These are phyloP conservation scores for Wallacemonas sp. DNA, from an alignment of 208 protist genomes.

Conservation along the genomic window DNA sequence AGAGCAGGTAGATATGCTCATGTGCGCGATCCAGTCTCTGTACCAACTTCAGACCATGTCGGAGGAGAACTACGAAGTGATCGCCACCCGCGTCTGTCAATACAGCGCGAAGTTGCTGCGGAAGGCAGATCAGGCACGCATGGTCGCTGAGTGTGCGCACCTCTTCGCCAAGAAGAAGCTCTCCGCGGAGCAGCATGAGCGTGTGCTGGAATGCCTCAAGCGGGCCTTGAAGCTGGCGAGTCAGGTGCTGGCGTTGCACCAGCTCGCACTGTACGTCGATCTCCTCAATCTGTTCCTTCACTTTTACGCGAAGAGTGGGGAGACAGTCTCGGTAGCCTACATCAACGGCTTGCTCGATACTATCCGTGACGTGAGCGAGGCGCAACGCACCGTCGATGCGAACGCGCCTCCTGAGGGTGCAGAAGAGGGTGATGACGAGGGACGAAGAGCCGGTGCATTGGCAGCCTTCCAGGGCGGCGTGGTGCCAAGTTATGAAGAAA, in stretches of 20 bases:
- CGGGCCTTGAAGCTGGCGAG: conserved; percentile 92
- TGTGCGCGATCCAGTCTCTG: conserved; percentile 72
- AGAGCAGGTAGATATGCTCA: conserved; percentile 83
- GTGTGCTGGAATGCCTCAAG: conserved; percentile 93
- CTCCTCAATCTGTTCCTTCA: conserved; percentile 95
- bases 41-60: conserved; percentile 40
- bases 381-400: conserved; percentile 13
- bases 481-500: conserved; percentile 30
- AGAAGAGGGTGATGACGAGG: too few species aligned
- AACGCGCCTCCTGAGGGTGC: neutral
- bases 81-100: conserved; percentile 89
- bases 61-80: conserved; percentile 93
- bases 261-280: conserved; percentile 93
- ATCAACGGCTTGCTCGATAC: conserved; percentile 58
- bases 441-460: too few species aligned
- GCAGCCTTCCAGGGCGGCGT: too few species aligned
- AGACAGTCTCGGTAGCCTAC: conserved; percentile 49
- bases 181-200: conserved; percentile 59
- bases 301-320: conserved; percentile 82
- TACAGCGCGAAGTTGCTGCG: conserved; percentile 90
- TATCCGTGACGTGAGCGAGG: conserved; percentile 50
- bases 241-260: conserved; percentile 60
- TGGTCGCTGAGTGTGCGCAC: conserved; percentile 75
- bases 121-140: conserved; percentile 90
- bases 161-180: conserved; percentile 88